phyloP scores from a whole-genome alignment of 2,329 filamentous ascomycete species.

The Tolypocladium amazonense region DNA sequence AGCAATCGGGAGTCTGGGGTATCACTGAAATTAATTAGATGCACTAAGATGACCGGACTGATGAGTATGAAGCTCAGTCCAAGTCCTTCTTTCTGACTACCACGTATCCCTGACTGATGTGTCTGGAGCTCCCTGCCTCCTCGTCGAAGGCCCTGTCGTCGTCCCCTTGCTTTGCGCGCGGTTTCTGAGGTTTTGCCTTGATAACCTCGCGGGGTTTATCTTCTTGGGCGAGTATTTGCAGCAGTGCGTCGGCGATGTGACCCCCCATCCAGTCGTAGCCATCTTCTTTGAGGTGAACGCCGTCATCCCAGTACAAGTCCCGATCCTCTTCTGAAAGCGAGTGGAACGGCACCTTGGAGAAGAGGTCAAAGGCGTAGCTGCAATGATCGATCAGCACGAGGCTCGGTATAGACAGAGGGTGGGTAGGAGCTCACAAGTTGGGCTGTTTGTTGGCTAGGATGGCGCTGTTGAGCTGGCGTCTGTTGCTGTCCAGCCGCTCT shows the following conservation, averaged over 20 bases:
- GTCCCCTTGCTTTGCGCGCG: slow-evolving; percentile 20
- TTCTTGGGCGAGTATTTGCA: slow-evolving; percentile 27
- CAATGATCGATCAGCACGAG: slow-evolving; percentile 7
- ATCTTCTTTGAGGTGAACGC: slow-evolving; percentile 43
- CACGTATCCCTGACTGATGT: slow-evolving; percentile 41
- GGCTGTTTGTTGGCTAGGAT: slow-evolving; percentile 38
- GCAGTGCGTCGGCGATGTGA: slow-evolving; percentile 41
- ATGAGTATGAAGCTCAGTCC: slow-evolving; percentile 22
- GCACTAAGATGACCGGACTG: neutral
- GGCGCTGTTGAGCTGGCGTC: slow-evolving; percentile 37
- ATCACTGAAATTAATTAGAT: neutral
- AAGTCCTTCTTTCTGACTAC: slow-evolving; percentile 42
- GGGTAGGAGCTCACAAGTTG: slow-evolving; percentile 37
- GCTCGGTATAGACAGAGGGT: too few relatives aligned
- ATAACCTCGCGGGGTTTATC: neutral
- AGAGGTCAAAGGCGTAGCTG: slow-evolving; percentile 48
- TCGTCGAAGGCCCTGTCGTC: slow-evolving; percentile 33
- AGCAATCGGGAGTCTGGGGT: neutral
- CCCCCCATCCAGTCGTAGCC: slow-evolving; percentile 55
- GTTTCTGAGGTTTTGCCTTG: neutral
- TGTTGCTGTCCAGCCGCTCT: slow-evolving; percentile 18
- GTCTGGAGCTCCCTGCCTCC: slow-evolving; percentile 34
- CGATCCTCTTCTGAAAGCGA: slow-evolving; percentile 33
- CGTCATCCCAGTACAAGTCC: slow-evolving; percentile 48
- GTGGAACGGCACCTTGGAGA: slow-evolving; percentile 42